Percentiles rank a stretch among this genome's conserved stretches.
Conservation (phyloP, 176 grass and related monocot species). For the Typha latifolia region DNA sequence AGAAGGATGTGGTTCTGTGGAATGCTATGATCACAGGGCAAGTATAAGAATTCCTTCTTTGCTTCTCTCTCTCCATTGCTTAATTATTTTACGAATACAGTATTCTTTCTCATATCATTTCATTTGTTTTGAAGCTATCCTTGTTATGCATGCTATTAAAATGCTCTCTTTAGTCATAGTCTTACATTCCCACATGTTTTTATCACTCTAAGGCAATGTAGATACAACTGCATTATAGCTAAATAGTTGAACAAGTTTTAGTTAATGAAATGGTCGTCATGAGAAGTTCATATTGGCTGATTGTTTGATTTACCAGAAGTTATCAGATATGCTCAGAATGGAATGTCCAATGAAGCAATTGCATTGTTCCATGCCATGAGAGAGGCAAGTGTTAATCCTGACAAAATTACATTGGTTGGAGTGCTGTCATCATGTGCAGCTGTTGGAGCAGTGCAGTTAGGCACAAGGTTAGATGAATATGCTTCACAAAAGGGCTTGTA, state of each 20-base stretch:
- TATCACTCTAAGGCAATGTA: no score
- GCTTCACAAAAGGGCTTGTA: constrained; percentile 40
- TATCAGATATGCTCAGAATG: constrained; percentile 80
- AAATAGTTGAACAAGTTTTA: neutral
- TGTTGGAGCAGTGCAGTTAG: constrained; percentile 68
- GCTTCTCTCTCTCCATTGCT: neutral
- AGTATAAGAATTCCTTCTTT: constrained; percentile 11
- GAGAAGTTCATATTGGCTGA: neutral
- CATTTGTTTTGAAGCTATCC: no score
- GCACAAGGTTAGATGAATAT: constrained; percentile 44
- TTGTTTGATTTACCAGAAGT: constrained; percentile 6
- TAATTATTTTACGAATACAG: neutral
- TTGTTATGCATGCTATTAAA: no score
- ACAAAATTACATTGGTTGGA: constrained; percentile 73
- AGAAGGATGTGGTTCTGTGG: constrained; percentile 58
- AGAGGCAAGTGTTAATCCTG: constrained; percentile 29
- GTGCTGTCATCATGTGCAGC: constrained; percentile 72
- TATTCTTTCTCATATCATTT: neutral
- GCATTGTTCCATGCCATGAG: constrained; percentile 62
- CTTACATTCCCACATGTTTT: no score
- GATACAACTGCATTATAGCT: no score
- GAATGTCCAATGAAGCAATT: constrained; percentile 78
- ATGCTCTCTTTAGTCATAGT: no score
- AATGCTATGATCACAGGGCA: constrained; percentile 88
- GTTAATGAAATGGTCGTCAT: neutral